Conservation (phyloP, 495 filamentous ascomycete species). For the Neurospora pannonica region DNA sequence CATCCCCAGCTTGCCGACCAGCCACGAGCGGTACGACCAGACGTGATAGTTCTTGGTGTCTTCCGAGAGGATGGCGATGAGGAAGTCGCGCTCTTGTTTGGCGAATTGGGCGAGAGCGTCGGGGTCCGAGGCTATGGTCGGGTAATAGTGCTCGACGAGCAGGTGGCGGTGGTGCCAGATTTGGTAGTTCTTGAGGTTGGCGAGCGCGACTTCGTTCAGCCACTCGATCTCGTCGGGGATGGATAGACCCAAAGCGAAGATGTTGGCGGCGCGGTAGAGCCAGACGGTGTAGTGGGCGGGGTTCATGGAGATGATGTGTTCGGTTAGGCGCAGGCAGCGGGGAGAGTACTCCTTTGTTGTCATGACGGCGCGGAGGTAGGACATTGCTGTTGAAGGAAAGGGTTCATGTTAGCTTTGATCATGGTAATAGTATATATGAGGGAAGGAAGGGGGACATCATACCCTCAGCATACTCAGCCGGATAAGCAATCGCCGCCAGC, state of each 20-base stretch:
- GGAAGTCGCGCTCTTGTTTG: constrained; percentile 58
- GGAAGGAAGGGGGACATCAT: too few species aligned
- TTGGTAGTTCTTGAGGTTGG: constrained; percentile 93
- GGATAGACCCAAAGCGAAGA: constrained; percentile 57
- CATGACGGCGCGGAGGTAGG: constrained; percentile 92
- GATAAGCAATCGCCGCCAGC: constrained; percentile 82
- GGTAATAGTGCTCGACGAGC: constrained; percentile 58
- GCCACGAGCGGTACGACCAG: constrained; percentile 92
- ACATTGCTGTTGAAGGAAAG: constrained; percentile 39
- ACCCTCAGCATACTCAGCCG: constrained; percentile 75
- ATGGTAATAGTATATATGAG: too few species aligned
- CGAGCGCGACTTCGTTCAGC: constrained; percentile 72
- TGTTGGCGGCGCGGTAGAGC: constrained; percentile 78
- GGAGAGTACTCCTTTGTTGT: constrained; percentile 71
- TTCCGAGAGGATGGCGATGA: constrained; percentile 67
- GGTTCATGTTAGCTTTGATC: not conserved
- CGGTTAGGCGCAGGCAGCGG: constrained; percentile 71
- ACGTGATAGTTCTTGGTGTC: constrained; percentile 98
- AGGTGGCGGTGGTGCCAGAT: constrained; percentile 97
- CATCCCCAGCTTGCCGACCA: constrained; percentile 70
- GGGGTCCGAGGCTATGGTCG: constrained; percentile 34
- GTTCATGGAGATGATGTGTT: constrained; percentile 83
- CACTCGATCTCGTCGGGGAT: constrained; percentile 69
- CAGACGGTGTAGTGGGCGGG: constrained; percentile 97
- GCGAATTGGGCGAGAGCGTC: constrained; percentile 26